Evolutionary conservation across 2,329 filamentous ascomycete species (phyloP), one percentile per base, ranked within the genome.

Genomic region (Microascus cirrosus): DNA sequence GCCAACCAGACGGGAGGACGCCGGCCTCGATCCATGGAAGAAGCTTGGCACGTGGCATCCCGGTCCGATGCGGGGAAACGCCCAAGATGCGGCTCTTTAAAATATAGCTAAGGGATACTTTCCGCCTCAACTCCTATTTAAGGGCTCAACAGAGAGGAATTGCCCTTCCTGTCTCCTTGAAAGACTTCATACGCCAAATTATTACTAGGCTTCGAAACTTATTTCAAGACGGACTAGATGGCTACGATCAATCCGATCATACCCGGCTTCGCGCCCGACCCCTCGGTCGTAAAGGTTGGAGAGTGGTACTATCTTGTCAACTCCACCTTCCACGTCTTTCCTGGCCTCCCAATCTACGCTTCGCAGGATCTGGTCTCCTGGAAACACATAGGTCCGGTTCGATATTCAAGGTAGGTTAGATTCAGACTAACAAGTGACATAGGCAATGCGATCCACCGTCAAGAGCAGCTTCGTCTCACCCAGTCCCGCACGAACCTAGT

Each of bases 321-420:
- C 63, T 80, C 82, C 2, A 78, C 80, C 10, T 82, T 83, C 62
- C 83, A 83, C 64, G 76, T 82, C 12, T 84, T 83, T 62, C 73
- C 82, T 0, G 80, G 82, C 28, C 69, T 74, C 0, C 76, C 79
- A 54, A 66, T 69, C 39, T 68, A 68, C 57, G 65, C 66, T 22
- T 72, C 69, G 7, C 66, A 66, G 28, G 67, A 73, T 56, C 63
- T 73, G 2, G 56, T 65, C 34, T 62, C 63, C 56, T 70, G 68
- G 68, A 65, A 64, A 50, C 66, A 68, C 45, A 65, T 70, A 2
- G 62, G 65, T 60, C 32, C 25, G 45, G 45, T 18, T 12, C 53
- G 12, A 39, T 60, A 13, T 22, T 20, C 20, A 24, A 12, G 45
- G 22, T 12, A 24, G 22, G 7, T 4, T n/a, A 18, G 20, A 10